Conservation (phyloP, 2,329 filamentous ascomycete genomes). For the Cladosporium sp. region DNA sequence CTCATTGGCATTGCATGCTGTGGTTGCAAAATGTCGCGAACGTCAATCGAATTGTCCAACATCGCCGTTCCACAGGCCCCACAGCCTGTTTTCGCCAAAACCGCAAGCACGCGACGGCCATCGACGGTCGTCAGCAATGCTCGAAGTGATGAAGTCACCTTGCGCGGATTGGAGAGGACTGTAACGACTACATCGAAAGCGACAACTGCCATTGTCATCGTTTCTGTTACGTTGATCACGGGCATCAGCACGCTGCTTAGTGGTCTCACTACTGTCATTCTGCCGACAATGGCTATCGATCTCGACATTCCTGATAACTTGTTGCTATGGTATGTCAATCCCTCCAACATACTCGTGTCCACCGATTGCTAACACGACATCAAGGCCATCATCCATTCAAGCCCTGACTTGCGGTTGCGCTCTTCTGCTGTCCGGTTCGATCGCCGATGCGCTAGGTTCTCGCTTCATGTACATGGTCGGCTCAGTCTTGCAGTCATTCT, state of each 20-base stretch:
- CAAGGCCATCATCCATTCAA: conserved; percentile 28
- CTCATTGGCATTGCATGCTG: background rate
- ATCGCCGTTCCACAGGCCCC: conserved; percentile 5
- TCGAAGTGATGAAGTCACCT: background rate
- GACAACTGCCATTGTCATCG: conserved; percentile 23
- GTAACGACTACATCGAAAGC: conserved; percentile 15
- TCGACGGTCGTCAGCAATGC: background rate
- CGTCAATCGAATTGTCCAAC: conserved; percentile 12
- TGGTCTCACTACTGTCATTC: conserved; percentile 40
- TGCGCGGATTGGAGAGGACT: conserved; percentile 1
- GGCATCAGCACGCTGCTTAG: conserved; percentile 25
- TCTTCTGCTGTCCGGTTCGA: conserved; percentile 47
- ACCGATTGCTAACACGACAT: background rate
- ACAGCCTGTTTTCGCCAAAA: background rate
- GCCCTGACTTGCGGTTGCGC: conserved; percentile 45
- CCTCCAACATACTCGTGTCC: background rate
- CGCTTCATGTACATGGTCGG: conserved; percentile 45
- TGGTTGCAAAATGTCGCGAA: conserved; percentile 10
- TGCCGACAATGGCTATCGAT: conserved; percentile 40
- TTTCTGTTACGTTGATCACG: conserved; percentile 25
- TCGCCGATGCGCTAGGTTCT: conserved; percentile 50
- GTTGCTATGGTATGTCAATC: conserved; percentile 21
- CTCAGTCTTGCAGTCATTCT: conserved; percentile 41
- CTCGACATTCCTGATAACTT: conserved; percentile 26
- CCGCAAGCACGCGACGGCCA: conserved; percentile 9